A percentile compares a stretch with the other conserved stretches of the same genome.
These are phyloP conservation scores for Tolypocladium cylindrosporum DNA, from an alignment of 2,329 filamentous ascomycete genomes.

Conservation along the genomic window DNA sequence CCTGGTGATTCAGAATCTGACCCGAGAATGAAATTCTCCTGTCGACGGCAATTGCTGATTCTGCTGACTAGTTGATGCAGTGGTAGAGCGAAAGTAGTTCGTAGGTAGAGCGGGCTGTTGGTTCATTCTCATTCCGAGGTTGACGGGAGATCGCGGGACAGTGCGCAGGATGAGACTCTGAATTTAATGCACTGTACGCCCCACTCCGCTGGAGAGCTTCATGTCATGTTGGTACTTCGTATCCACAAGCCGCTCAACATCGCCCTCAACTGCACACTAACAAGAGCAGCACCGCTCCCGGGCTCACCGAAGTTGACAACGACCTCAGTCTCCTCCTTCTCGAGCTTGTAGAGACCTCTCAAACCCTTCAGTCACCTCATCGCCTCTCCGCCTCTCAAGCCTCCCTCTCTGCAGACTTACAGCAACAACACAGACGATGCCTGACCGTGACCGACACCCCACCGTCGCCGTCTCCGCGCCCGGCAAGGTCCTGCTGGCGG, in stretches of 20 bases:
- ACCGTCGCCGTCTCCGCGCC: slow-evolving; percentile 70
- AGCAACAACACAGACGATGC: background rate
- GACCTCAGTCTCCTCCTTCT: too few relatives aligned
- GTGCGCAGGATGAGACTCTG: background rate
- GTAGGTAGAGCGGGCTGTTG: background rate
- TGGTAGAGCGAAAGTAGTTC: background rate
- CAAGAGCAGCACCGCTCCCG: background rate
- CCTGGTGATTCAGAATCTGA: background rate
- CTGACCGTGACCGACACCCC: slow-evolving; percentile 12
- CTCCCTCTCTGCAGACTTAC: background rate
- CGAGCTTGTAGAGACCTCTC: background rate
- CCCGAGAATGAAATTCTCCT: background rate
- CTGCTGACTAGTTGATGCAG: background rate
- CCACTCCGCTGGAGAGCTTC: background rate
- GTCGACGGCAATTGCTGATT: background rate
- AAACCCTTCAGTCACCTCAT: background rate
- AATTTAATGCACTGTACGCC: background rate
- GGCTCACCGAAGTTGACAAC: too few relatives aligned
- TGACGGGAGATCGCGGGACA: background rate
- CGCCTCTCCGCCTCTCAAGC: background rate
- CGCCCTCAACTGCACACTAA: background rate
- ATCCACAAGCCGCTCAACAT: background rate
- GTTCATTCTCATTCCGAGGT: background rate
- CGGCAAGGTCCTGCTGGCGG: slow-evolving; percentile 89
- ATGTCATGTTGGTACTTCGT: background rate